These are phyloP conservation scores for Penicillium argentinense DNA, from an alignment of 495 filamentous ascomycete genomes.

Conservation along the genomic window DNA sequence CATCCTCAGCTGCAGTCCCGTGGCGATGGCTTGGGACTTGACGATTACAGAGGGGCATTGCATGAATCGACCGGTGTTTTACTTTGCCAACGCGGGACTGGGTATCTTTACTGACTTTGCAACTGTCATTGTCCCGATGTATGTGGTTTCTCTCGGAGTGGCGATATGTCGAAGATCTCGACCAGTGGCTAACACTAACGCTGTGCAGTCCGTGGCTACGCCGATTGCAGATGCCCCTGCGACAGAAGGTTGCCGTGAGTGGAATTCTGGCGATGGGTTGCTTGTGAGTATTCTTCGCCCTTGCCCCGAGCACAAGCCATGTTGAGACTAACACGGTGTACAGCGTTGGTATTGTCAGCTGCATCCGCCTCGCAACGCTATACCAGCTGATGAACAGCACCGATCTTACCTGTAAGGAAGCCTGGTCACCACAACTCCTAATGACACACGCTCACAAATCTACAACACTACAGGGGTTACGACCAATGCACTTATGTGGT, in stretches of 20 bases:
- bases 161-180: background rate
- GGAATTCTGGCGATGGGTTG: slow-evolving; percentile 30
- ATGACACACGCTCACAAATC: background rate
- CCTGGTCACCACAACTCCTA: background rate
- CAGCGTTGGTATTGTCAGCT: slow-evolving; percentile 37
- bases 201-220: slow-evolving; percentile 31
- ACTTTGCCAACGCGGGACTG: slow-evolving; percentile 38
- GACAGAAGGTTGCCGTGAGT: slow-evolving; percentile 30
- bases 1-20: slow-evolving; percentile 31
- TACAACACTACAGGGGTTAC: slow-evolving; percentile 22
- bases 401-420: slow-evolving; percentile 29
- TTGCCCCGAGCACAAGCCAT: too few species aligned
- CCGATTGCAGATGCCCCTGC: slow-evolving; percentile 31
- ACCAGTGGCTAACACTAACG: background rate
- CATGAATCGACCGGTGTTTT: slow-evolving; percentile 31
- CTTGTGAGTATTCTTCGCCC: slow-evolving; percentile 22
- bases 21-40: slow-evolving; percentile 32
- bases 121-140: slow-evolving; percentile 39
- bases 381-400: slow-evolving; percentile 21
- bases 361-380: slow-evolving; percentile 29
- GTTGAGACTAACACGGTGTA: background rate
- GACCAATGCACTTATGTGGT: slow-evolving; percentile 31
- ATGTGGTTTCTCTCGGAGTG: slow-evolving; percentile 4
- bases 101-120: slow-evolving; percentile 39
- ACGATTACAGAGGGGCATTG: slow-evolving; percentile 24